phyloP scores from a whole-genome alignment of 1,284 basidiomycete species.

The Lentinula novae-zelandiae region DNA sequence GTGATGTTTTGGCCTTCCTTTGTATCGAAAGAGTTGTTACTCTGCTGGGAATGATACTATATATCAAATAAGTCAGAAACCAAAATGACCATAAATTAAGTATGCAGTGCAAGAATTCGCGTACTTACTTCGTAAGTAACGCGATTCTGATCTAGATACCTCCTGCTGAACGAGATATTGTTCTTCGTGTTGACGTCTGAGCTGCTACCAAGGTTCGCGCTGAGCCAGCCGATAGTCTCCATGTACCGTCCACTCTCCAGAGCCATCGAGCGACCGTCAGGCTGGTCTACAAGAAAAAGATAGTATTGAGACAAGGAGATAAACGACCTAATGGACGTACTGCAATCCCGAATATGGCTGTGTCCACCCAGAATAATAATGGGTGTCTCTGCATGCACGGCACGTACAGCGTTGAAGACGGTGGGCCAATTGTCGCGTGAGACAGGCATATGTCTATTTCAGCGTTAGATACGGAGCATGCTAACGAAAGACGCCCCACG shows the following conservation, averaged over 20 bases:
- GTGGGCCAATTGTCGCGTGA: conserved; percentile 61
- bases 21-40: conserved; percentile 55
- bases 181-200: conserved; percentile 39
- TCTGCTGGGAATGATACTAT: conserved; percentile 54
- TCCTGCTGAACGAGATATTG: conserved; percentile 57
- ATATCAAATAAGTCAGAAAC: neutral
- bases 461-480: neutral
- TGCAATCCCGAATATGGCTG: conserved; percentile 44
- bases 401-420: conserved; percentile 73
- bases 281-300: conserved; percentile 36
- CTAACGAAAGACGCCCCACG: neutral
- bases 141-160: conserved; percentile 74
- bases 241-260: conserved; percentile 84
- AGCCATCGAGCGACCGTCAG: conserved; percentile 63
- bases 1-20: conserved; percentile 48
- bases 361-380: conserved; percentile 76
- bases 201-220: conserved; percentile 45
- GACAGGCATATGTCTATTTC: conserved; percentile 66
- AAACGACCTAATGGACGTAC: conserved; percentile 14
- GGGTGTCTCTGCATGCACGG: conserved; percentile 68
- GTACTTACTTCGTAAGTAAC: conserved; percentile 60
- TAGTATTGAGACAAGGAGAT: neutral
- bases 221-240: conserved; percentile 77
- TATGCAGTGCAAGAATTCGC: neutral
- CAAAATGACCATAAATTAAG: neutral